Base-by-base conservation (phyloP, 1,284 basidiomycete species). In the Meripilus lineatus region DNA sequence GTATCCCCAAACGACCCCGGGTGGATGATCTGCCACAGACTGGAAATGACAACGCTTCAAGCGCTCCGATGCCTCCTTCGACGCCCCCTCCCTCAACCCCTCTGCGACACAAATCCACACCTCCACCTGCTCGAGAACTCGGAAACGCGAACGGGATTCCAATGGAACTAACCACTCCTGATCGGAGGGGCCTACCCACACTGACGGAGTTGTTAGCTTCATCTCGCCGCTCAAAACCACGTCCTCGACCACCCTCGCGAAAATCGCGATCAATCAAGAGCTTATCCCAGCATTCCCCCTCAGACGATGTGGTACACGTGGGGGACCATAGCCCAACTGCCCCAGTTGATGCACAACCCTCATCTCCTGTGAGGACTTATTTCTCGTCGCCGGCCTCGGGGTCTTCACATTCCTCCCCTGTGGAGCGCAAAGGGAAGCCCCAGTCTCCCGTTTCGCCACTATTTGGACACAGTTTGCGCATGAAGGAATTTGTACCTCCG, bases 381-480 rank as follows among this genome's bases (percentile, higher is more conserved):
- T 67, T 71, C 49, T 73, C 72, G 22, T 68, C 68, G 2, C 67
- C 67, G 21, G 43, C 43, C 7, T 45, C 43, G 13, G 43, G 43
- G 15, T 45, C 43, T 14, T 38, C 43, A 5, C 22, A 32, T 10
- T 45, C 43, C n/a, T 32, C 41, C 24, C 37, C 43, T 24, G 50
- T 50, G 13, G 45, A 59, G 32, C 44, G 58, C 35, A 48, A 44
- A n/a, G 41, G 47, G 20, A 52, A 49, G 20, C 51, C 61, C 3
- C 58, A 62, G 18, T 69, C 67, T 0, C 64, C 66, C 10, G 58
- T 68, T 36, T 67, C 63, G 18, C 64, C 69, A 2, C 61, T 70
- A 47, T 65, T 73, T 32, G 56, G 62, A 23, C 68, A 67, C 38
- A 4, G 8, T 15, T 14, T 37, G 55, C 56, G 66, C 42, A 53